A percentile compares a stretch with the other conserved stretches of the same genome.
These are phyloP conservation scores for Dichotomocladium elegans DNA, from an alignment of 371 early-diverging fungal genomes.

Conservation along the genomic window DNA sequence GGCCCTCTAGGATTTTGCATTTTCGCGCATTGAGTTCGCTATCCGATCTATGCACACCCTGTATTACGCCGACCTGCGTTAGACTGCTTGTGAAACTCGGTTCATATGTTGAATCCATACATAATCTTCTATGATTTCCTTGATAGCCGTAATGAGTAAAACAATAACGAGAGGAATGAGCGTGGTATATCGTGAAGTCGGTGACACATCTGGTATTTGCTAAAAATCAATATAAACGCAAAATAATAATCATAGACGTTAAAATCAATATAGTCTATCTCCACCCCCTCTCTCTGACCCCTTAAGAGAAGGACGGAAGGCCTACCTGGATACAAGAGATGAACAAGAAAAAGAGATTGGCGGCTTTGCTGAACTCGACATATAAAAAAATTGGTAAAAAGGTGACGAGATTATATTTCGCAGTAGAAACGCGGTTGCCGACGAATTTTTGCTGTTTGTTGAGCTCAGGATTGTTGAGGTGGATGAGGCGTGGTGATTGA, in stretches of 20 bases:
- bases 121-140: slow-evolving; percentile 95
- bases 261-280: slow-evolving; percentile 7
- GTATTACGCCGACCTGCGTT: background rate
- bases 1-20: slow-evolving; percentile 62
- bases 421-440: slow-evolving; percentile 83
- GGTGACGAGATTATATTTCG: slow-evolving; percentile 86
- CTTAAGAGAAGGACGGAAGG: too few relatives aligned
- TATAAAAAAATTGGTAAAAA: slow-evolving; percentile 92
- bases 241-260: background rate
- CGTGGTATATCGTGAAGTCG: slow-evolving; percentile 86
- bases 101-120: slow-evolving; percentile 33
- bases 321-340: slow-evolving; percentile 81
- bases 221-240: slow-evolving; percentile 10
- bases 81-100: background rate
- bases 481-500: slow-evolving; percentile 80
- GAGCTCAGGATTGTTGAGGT: slow-evolving; percentile 76
- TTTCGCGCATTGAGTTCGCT: slow-evolving; percentile 71
- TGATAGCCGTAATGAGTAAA: slow-evolving; percentile 89
- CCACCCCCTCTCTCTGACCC: background rate
- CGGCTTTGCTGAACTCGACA: slow-evolving; percentile 93
- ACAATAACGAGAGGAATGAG: slow-evolving; percentile 90
- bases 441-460: slow-evolving; percentile 77
- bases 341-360: slow-evolving; percentile 94
- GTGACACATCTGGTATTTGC: slow-evolving; percentile 85
- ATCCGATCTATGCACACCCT: slow-evolving; percentile 83